Evolutionary conservation across 306 rosid species (phyloP).

Genomic region (Rosa rugosa): DNA sequence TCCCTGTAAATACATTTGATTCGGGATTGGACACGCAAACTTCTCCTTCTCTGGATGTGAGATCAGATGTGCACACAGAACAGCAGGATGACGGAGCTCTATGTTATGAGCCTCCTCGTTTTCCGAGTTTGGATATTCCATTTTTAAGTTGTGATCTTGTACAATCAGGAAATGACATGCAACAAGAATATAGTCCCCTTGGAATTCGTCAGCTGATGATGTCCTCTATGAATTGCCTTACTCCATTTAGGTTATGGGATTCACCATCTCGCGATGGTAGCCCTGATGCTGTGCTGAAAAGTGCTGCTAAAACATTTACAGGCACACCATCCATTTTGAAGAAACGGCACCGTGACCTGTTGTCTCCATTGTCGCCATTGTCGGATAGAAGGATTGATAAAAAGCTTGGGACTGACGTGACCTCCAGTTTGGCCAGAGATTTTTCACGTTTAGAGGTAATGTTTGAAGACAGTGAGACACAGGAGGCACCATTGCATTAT

Average conservation of each 20-base stretch:
- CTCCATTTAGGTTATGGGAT: slow-evolving; percentile 93
- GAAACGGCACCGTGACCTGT: slow-evolving; percentile 78
- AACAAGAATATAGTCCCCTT: slow-evolving; percentile 96
- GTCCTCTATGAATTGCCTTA: slow-evolving; percentile 84
- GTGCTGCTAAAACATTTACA: slow-evolving; percentile 88
- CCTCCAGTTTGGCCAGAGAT: slow-evolving; percentile 56
- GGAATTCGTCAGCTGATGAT: slow-evolving; percentile 95
- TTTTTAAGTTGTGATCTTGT: slow-evolving; percentile 95
- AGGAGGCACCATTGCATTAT: slow-evolving; percentile 36
- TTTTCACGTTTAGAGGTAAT: slow-evolving; percentile 85
- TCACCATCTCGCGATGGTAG: slow-evolving; percentile 74
- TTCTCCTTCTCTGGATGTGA: slow-evolving; percentile 41
- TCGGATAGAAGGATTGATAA: slow-evolving; percentile 81
- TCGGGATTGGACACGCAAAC: slow-evolving; percentile 47
- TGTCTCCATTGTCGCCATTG: slow-evolving; percentile 89
- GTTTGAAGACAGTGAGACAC: slow-evolving; percentile 57
- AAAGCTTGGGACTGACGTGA: slow-evolving; percentile 63
- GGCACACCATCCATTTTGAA: slow-evolving; percentile 89
- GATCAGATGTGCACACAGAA: slow-evolving; percentile 37
- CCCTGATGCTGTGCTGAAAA: slow-evolving; percentile 78
- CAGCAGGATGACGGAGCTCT: slow-evolving; percentile 66
- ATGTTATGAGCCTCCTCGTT: slow-evolving; percentile 94
- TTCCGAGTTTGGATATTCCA: slow-evolving; percentile 89
- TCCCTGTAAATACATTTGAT: slow-evolving; percentile 65
- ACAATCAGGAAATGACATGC: slow-evolving; percentile 78